Evolutionary conservation across 768 basidiomycete genomes (phyloP).

Genomic region (Lactarius trivialis): DNA sequence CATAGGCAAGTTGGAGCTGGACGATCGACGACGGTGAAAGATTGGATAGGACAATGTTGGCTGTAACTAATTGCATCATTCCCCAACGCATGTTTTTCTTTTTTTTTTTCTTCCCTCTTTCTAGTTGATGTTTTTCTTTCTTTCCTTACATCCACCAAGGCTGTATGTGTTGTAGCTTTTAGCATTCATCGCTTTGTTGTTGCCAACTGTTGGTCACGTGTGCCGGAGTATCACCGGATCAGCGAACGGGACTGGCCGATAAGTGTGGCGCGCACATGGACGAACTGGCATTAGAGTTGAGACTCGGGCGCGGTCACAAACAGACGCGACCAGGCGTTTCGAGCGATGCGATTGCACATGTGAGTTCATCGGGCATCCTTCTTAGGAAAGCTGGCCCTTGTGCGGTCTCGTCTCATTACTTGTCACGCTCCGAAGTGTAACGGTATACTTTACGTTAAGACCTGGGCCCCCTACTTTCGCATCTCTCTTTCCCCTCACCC

Average conservation of each 20-base stretch:
- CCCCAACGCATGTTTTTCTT: not conserved
- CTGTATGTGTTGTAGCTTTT: conserved; percentile 17
- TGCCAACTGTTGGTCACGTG: not conserved
- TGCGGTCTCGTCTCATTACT: not conserved
- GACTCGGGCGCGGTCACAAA: not conserved
- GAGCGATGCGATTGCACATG: not conserved
- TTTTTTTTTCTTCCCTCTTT: no score
- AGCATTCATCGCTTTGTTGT: conserved; percentile 10
- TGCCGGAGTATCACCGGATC: not conserved
- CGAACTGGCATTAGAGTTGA: not conserved
- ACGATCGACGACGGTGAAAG: conserved; percentile 21
- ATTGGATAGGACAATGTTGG: conserved; percentile 6
- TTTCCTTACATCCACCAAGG: conserved; percentile 1
- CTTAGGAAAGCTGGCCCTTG: not conserved
- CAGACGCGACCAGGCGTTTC: not conserved
- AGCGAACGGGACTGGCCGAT: not conserved
- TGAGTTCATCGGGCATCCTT: not conserved
- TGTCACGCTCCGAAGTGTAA: not conserved
- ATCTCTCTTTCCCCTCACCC: not conserved
- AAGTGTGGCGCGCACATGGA: not conserved
- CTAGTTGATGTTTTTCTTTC: not conserved
- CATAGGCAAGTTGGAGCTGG: conserved; percentile 47
- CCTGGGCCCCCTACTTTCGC: not conserved
- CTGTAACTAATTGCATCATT: not conserved
- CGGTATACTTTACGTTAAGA: not conserved